These are phyloP conservation scores for Aspergillus amoenus DNA, from an alignment of 2,329 filamentous ascomycete genomes.

Conservation along the genomic window DNA sequence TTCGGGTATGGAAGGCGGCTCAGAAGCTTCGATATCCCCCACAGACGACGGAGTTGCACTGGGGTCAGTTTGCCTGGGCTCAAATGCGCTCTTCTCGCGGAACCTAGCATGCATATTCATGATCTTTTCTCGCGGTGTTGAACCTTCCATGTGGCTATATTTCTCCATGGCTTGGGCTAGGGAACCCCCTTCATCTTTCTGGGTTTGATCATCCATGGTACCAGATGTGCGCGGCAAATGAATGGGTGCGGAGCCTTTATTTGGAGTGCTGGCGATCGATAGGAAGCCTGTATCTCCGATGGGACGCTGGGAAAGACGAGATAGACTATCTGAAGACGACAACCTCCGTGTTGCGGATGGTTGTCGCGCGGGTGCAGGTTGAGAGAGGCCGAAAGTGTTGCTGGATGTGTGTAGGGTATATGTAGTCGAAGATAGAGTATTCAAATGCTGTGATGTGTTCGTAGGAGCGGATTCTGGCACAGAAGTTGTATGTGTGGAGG, in stretches of 20 bases:
- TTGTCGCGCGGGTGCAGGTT: neutral
- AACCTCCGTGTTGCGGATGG: neutral
- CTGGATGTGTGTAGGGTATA: neutral
- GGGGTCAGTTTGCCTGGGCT: constrained; percentile 21
- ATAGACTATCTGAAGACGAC: neutral
- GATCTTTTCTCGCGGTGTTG: constrained; percentile 33
- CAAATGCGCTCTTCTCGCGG: constrained; percentile 21
- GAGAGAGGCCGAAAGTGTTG: neutral
- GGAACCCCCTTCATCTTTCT: constrained; percentile 16
- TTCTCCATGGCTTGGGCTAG: constrained; percentile 25
- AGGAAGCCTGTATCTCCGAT: neutral
- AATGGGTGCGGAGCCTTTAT: neutral
- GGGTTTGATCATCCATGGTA: constrained; percentile 23
- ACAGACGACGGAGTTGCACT: constrained; percentile 44
- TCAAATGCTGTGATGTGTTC: neutral
- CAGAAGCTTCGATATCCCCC: constrained; percentile 39
- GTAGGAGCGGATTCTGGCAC: constrained; percentile 10
- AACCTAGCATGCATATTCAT: constrained; percentile 30
- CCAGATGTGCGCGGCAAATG: neutral
- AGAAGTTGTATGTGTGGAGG: neutral
- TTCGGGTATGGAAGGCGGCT: constrained; percentile 28
- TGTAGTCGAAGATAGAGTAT: neutral
- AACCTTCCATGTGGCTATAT: constrained; percentile 28
- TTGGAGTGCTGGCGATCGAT: neutral
- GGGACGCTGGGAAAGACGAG: neutral